Evolutionary conservation across 257 asterid genomes (phyloP), one percentile per base, ranked within the genome.

Genomic region (Echium plantagineum): DNA sequence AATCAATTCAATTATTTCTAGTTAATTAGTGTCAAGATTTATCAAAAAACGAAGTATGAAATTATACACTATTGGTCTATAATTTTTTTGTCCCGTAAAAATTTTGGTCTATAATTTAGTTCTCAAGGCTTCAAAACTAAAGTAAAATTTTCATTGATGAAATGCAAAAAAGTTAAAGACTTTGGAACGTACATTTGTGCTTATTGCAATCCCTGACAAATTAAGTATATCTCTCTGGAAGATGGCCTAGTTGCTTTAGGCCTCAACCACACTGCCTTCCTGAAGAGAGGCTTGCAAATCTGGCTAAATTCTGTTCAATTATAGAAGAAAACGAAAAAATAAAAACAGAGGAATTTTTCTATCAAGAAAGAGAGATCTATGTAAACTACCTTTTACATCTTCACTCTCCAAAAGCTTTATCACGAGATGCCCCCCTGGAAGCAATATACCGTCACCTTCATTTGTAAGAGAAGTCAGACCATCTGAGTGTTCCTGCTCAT

Each of bases 391-490:
- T 78, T 85, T 87, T 18, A 75, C 67, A 60, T 85, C 90, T 84
- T 87, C 97, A 66, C 97, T 90, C 74, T 90, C 90, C 21, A 90
- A 80, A 73, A 90, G 85, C 81, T 90, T 90, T 62, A 90, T 61
- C 49, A 90, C 66, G 18, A 90, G 94, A 75, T 86, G 80, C 12
- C 97, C 95, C 52, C 95, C 93, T 15, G 66, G 78, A 70, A 63
- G 72, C 53, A 90, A 76, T 67, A 84, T 20, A 48, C 86, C 77
- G 42, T 49, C 74, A 9, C 49, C 49, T 42, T 60, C 60, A 62
- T 22, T 74, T 9, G 69, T 48, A 62, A 32, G 55, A 26, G 71
- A 53, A 60, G 32, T 21, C 15, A 68, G 59, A 61, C 32, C 52
- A 57, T 62, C 77, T 15, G 65, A 64, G 18, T 42, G 71, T 13